A percentile compares a stretch with the other conserved stretches of the same genome.
phyloP scores from a whole-genome alignment of 2,329 filamentous ascomycete genomes.

The Passalora sequoiae region DNA sequence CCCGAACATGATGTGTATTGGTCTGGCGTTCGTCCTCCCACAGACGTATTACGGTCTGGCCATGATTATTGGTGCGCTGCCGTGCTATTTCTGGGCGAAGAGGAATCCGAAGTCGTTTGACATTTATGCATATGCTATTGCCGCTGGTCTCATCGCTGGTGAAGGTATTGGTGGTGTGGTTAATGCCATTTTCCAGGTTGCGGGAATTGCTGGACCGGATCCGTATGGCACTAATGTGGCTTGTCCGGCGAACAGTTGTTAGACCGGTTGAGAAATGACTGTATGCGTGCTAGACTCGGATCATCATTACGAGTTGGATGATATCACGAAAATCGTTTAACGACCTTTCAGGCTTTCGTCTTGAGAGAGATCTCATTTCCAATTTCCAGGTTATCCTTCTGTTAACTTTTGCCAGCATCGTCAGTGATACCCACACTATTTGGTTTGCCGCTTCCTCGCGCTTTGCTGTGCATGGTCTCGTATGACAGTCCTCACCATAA shows the following conservation, averaged over 20 bases:
- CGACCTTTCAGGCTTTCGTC: no score
- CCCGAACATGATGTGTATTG: slow-evolving; percentile 57
- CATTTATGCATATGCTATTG: slow-evolving; percentile 54
- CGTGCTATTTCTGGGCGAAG: slow-evolving; percentile 52
- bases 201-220: slow-evolving; percentile 38
- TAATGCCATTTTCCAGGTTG: slow-evolving; percentile 51
- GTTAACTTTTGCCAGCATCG: no score
- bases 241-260: slow-evolving; percentile 38
- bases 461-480: no score
- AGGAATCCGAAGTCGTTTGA: slow-evolving; percentile 51
- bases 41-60: slow-evolving; percentile 55
- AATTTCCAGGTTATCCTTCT: no score
- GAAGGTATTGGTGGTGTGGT: slow-evolving; percentile 61
- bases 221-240: slow-evolving; percentile 40
- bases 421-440: no score
- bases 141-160: slow-evolving; percentile 57
- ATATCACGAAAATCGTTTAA: no score
- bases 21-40: slow-evolving; percentile 55
- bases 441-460: no score
- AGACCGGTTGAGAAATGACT: no score
- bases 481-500: no score
- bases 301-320: no score
- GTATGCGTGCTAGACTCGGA: no score
- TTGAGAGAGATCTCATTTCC: no score
- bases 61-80: slow-evolving; percentile 53